Conservation (phyloP, 2,329 filamentous ascomycete genomes). For the Capronia epimyces region DNA sequence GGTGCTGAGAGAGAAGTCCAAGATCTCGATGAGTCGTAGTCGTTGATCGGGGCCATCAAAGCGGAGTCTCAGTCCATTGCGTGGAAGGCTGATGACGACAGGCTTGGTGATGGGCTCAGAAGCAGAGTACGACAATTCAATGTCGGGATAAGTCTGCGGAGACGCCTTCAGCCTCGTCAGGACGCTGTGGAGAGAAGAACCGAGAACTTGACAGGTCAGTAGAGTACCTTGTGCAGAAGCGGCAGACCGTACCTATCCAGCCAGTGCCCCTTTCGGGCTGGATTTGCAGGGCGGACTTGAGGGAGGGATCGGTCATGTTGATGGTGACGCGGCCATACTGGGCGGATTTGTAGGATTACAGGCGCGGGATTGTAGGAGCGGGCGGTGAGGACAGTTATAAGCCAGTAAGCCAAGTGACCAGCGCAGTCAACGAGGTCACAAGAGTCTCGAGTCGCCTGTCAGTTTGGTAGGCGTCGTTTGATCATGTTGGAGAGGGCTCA, state of each 20-base stretch:
- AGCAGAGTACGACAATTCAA: conserved; percentile 78
- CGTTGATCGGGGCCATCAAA: conserved; percentile 94
- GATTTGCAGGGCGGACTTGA: conserved; percentile 49
- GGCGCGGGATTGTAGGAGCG: not conserved
- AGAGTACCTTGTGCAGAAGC: conserved; percentile 14
- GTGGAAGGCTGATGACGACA: conserved; percentile 68
- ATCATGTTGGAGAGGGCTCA: no score
- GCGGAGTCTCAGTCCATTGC: conserved; percentile 80
- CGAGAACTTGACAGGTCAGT: conserved; percentile 58
- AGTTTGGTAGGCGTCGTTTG: no score
- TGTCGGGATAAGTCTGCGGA: conserved; percentile 71
- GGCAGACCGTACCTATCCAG: conserved; percentile 50
- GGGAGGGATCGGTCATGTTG: conserved; percentile 16
- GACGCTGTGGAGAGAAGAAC: conserved; percentile 84
- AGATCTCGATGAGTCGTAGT: conserved; percentile 80
- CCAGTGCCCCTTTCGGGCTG: conserved; percentile 62
- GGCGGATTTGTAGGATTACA: not conserved
- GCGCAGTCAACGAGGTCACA: no score
- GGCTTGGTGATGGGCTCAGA: conserved; percentile 67
- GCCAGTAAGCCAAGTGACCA: not conserved
- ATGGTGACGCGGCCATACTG: conserved; percentile 8
- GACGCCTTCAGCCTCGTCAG: conserved; percentile 83
- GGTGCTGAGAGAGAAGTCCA: conserved; percentile 80
- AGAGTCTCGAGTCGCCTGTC: no score
- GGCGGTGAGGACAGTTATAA: not conserved